Evolutionary conservation across 169 alveolate genomes (phyloP).

Genomic region (Plasmodium ovale): DNA sequence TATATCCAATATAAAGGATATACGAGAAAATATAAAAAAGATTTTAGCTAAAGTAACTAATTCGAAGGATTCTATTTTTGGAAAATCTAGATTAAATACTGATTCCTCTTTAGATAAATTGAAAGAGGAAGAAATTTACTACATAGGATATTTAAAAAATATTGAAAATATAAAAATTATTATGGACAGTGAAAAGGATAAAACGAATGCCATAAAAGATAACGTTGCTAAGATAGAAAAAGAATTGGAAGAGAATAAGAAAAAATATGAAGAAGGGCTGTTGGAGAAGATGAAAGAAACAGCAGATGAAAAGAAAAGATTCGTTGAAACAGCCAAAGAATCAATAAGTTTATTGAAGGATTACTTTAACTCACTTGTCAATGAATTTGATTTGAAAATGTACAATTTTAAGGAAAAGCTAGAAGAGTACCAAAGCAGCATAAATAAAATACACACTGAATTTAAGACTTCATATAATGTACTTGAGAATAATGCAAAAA

Average conservation of each 20-base stretch:
- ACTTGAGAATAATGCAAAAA: background rate
- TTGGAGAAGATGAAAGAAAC: constrained; percentile 2
- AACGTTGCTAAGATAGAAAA: constrained; percentile 17
- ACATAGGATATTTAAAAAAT: constrained; percentile 3
- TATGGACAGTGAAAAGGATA: constrained; percentile 1
- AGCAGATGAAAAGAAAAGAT: constrained; percentile 18
- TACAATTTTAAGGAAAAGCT: constrained; percentile 1
- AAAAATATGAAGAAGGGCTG: constrained; percentile 18
- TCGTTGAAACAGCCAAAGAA: constrained; percentile 7
- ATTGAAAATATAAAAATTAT: constrained; percentile 15
- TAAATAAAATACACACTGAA: background rate
- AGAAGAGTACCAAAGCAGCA: background rate
- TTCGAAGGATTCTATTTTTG: constrained; percentile 1
- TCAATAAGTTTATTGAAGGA: background rate
- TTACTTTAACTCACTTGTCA: background rate
- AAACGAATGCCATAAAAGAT: background rate
- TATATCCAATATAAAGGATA: constrained; percentile 1
- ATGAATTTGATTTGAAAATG: constrained; percentile 4
- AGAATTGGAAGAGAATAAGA: constrained; percentile 4
- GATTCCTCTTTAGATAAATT: constrained; percentile 1
- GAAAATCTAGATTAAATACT: background rate
- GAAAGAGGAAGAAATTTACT: constrained; percentile 2
- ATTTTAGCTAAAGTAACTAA: background rate
- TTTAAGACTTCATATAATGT: constrained; percentile 4
- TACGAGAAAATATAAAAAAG: background rate